A percentile compares a stretch with the other conserved stretches of the same genome.
Evolutionary conservation across 2,329 filamentous ascomycete genomes (phyloP).

Genomic region (Aspergillus quadrilineatus): DNA sequence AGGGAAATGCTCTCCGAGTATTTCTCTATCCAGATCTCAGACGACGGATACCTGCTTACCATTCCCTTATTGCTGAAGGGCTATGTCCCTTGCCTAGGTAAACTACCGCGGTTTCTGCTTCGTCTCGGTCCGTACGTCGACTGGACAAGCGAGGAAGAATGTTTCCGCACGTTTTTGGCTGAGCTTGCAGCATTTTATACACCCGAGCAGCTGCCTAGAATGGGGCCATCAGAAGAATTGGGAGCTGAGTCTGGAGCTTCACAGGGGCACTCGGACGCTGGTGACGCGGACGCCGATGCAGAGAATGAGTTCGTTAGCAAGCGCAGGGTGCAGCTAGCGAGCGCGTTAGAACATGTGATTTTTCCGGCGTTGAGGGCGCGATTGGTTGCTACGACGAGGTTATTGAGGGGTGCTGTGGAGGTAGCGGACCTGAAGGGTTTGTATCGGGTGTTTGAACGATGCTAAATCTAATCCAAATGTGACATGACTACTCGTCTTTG

Average conservation of each 20-base stretch:
- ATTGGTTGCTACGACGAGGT: slow-evolving; percentile 73
- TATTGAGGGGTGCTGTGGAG: slow-evolving; percentile 79
- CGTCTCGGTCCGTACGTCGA: slow-evolving; percentile 83
- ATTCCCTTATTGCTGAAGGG: slow-evolving; percentile 86
- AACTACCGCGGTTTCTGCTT: slow-evolving; percentile 84
- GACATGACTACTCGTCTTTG: not conserved
- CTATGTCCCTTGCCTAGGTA: slow-evolving; percentile 80
- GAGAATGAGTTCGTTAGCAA: slow-evolving; percentile 47
- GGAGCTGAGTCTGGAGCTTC: not conserved
- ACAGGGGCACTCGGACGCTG: not conserved
- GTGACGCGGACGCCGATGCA: slow-evolving; percentile 27
- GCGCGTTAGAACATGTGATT: slow-evolving; percentile 77
- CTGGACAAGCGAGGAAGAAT: slow-evolving; percentile 80
- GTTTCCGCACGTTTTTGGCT: slow-evolving; percentile 79
- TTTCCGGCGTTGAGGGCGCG: slow-evolving; percentile 86
- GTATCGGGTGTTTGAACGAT: slow-evolving; percentile 93
- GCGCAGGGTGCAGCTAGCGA: slow-evolving; percentile 67
- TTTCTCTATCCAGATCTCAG: slow-evolving; percentile 80
- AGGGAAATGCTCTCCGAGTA: slow-evolving; percentile 90
- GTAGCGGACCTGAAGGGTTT: slow-evolving; percentile 88
- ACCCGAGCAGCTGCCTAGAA: slow-evolving; percentile 73
- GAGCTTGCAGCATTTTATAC: slow-evolving; percentile 90
- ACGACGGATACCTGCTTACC: slow-evolving; percentile 70
- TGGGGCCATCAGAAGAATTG: not conserved
- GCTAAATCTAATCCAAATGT: slow-evolving; percentile 52